Percentiles rank a stretch among this genome's conserved stretches.
phyloP scores from a whole-genome alignment of 805 yeast species.

The Wickerhamomyces bisporus region DNA sequence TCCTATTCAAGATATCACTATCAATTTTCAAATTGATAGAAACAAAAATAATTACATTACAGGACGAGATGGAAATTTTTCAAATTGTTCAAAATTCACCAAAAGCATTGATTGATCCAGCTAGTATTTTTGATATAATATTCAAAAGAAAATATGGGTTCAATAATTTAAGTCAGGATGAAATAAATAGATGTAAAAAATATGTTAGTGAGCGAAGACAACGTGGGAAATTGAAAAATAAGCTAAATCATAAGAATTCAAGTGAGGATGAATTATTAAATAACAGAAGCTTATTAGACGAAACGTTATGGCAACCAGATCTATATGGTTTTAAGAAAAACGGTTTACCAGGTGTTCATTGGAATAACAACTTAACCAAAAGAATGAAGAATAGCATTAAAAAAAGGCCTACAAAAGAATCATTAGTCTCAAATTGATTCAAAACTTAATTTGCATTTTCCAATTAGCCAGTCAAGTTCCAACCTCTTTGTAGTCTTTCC shows the following conservation, averaged over 20 bases:
- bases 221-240: conserved; percentile 45
- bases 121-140: conserved; percentile 63
- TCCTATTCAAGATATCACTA: conserved; percentile 76
- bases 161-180: conserved; percentile 76
- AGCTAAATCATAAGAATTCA: conserved; percentile 9
- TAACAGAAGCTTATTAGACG: conserved; percentile 23
- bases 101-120: conserved; percentile 62
- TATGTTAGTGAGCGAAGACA: conserved; percentile 71
- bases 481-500: conserved; percentile 34
- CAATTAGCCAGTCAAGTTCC: conserved; percentile 29
- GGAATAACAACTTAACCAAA: conserved; percentile 57
- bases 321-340: conserved; percentile 36
- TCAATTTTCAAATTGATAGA: conserved; percentile 75
- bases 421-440: too few relatives aligned
- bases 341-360: conserved; percentile 46
- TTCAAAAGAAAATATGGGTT: conserved; percentile 69
- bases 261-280: conserved; percentile 19
- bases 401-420: not conserved
- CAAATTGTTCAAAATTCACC: conserved; percentile 86
- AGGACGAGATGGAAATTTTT: conserved; percentile 61
- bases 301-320: conserved; percentile 32
- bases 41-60: conserved; percentile 45
- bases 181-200: conserved; percentile 69
- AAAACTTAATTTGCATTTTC: too few relatives aligned
- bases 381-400: conserved; percentile 35